Conservation (phyloP, 495 filamentous ascomycete genomes). For the Tuber microsphaerosporum region DNA sequence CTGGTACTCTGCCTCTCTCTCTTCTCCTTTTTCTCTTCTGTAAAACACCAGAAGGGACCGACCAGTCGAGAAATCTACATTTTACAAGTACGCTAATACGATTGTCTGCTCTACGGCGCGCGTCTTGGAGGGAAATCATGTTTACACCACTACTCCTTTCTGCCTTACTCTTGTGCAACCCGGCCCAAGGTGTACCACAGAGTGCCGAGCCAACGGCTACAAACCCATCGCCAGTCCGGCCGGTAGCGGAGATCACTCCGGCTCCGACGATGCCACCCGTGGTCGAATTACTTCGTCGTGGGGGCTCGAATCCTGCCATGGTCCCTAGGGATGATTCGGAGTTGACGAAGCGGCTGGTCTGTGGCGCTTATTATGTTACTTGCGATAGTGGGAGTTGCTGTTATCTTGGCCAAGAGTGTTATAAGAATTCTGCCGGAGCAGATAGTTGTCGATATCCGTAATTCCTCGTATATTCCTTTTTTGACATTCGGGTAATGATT, state of each 20-base stretch:
- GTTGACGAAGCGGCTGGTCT: neutral
- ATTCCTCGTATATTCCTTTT: neutral
- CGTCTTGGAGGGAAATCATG: neutral
- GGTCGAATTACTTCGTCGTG: neutral
- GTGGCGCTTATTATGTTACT: neutral
- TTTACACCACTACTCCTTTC: neutral
- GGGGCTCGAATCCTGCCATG: neutral
- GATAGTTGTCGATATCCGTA: constrained; percentile 1
- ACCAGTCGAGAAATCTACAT: neutral
- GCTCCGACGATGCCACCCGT: neutral
- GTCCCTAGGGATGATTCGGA: neutral
- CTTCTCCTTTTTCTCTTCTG: neutral
- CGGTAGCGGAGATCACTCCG: neutral
- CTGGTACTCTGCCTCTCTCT: neutral
- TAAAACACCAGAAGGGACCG: neutral
- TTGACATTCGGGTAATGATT: neutral
- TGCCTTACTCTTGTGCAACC: neutral
- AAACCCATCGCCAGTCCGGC: neutral
- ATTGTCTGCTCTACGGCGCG: neutral
- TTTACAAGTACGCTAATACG: neutral
- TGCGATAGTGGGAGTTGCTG: neutral
- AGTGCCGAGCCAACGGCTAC: neutral
- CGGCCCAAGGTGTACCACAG: neutral
- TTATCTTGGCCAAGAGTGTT: neutral
- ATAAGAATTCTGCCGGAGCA: neutral